phyloP scores from a whole-genome alignment of 192 early-diverging fungal genomes.

The Cladochytrium replicatum region DNA sequence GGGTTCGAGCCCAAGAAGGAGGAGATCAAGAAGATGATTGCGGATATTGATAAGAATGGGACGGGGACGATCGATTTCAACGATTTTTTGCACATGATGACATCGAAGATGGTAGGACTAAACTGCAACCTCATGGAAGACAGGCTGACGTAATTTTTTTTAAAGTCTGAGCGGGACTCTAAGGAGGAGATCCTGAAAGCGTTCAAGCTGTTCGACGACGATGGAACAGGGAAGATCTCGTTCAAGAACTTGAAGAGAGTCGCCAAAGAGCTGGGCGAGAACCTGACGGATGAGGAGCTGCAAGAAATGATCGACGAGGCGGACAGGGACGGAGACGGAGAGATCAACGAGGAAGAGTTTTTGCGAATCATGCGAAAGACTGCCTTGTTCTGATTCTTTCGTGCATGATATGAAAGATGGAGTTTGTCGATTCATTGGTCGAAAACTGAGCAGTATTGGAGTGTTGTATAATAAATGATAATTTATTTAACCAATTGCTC shows the following conservation, averaged over 20 bases:
- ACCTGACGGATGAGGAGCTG: constrained; percentile 56
- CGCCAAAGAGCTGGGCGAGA: constrained; percentile 61
- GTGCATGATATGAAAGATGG: too few relatives aligned
- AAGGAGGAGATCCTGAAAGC: constrained; percentile 62
- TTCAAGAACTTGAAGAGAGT: constrained; percentile 63
- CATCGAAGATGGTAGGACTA: constrained; percentile 47
- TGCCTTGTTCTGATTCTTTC: too few relatives aligned
- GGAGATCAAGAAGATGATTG: constrained; percentile 30
- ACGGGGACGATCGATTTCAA: constrained; percentile 34
- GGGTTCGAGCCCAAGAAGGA: constrained; percentile 43
- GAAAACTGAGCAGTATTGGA: too few relatives aligned
- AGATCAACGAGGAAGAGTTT: constrained; percentile 51
- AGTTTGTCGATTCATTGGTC: too few relatives aligned
- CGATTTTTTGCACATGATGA: constrained; percentile 39
- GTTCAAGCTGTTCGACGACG: constrained; percentile 74
- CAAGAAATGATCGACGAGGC: constrained; percentile 74
- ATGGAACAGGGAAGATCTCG: constrained; percentile 56
- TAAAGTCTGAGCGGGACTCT: constrained; percentile 52
- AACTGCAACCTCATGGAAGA: background rate
- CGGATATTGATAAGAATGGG: constrained; percentile 25
- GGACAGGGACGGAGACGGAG: constrained; percentile 58
- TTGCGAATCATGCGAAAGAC: constrained; percentile 46
- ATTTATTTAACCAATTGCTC: too few relatives aligned
- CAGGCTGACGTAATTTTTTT: background rate
- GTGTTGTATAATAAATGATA: too few relatives aligned